Base-by-base conservation (phyloP, 2,329 filamentous ascomycete species). In the Cercospora citrullina region DNA sequence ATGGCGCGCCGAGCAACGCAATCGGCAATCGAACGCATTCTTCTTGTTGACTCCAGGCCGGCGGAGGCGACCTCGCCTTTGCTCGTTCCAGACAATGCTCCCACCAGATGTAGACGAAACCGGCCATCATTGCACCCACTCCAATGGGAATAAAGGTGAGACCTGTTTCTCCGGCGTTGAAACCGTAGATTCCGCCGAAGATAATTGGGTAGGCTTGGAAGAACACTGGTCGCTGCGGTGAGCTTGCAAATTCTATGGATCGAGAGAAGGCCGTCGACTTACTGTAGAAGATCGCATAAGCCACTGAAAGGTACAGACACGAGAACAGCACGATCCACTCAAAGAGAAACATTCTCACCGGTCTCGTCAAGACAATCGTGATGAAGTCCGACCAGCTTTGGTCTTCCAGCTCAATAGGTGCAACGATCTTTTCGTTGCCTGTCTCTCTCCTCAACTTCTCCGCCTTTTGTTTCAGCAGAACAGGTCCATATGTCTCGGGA, bases 251-350 rank as follows among this genome's bases (percentile, higher is more conserved):
- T 21, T 33, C 30, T 28, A n/a, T 63, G n/a, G 16, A 21, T 33
- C 14, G 14, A 23, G 16, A 14, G 60, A 26, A 31, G 18, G 16
- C 14, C 16, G 6, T 23, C 39, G n/a, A 71, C 73, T 65, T 61
- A 74, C 74, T 91, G 82, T 88, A 89, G 69, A 89, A 87, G 68
- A 89, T 84, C 3, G 83, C 85, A 75, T 93, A 94, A 8, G 79
- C 81, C 60, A 84, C 81, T 36, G 88, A 85, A 30, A 94, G 82
- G 36, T 91, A 88, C 10, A 93, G 82, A 77, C 93, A 94, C 1
- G 86, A 87, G 60, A 88, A 89, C 26, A 89, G 83, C 7, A 94
- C 90, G 60, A 94, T 90, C 60, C 90, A 88, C 75, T 95, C 92
- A 53, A 85, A 89, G 55, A 80, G 75, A n/a, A 92, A 82, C 91